phyloP scores from a whole-genome alignment of 2,329 filamentous ascomycete species.

The Xylaria sp. region DNA sequence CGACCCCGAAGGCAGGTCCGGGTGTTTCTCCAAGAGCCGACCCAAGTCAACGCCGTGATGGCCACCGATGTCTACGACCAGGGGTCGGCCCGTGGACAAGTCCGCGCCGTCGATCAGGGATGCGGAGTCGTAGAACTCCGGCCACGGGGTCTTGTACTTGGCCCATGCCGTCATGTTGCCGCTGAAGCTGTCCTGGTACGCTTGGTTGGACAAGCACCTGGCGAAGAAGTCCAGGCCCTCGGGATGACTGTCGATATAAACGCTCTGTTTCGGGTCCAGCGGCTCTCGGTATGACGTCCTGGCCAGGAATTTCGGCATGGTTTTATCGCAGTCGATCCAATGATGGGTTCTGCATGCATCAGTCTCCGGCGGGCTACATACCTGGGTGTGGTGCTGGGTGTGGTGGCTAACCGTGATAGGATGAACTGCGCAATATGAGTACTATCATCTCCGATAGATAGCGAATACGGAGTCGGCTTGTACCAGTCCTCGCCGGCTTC shows the following conservation, averaged over 20 bases:
- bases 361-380: neutral
- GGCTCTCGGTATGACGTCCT: slow-evolving; percentile 31
- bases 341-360: slow-evolving; percentile 18
- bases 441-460: slow-evolving; percentile 30
- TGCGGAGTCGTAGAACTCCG: slow-evolving; percentile 31
- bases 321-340: slow-evolving; percentile 5
- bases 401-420: slow-evolving; percentile 14
- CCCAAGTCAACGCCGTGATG: slow-evolving; percentile 43
- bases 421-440: slow-evolving; percentile 31
- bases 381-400: neutral
- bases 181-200: slow-evolving; percentile 27
- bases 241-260: slow-evolving; percentile 25
- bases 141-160: slow-evolving; percentile 29
- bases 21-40: slow-evolving; percentile 36
- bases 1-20: slow-evolving; percentile 35
- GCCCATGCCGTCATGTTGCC: slow-evolving; percentile 30
- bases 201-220: slow-evolving; percentile 20
- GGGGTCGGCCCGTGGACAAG: slow-evolving; percentile 32
- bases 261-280: slow-evolving; percentile 20
- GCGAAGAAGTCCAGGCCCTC: slow-evolving; percentile 29
- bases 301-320: slow-evolving; percentile 26
- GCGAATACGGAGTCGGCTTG: slow-evolving; percentile 31
- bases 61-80: slow-evolving; percentile 46
- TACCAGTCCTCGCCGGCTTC: slow-evolving; percentile 33
- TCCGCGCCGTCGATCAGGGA: slow-evolving; percentile 30